Conservation (phyloP, 2,329 filamentous ascomycete species). For the Aspergillus uvarum region DNA sequence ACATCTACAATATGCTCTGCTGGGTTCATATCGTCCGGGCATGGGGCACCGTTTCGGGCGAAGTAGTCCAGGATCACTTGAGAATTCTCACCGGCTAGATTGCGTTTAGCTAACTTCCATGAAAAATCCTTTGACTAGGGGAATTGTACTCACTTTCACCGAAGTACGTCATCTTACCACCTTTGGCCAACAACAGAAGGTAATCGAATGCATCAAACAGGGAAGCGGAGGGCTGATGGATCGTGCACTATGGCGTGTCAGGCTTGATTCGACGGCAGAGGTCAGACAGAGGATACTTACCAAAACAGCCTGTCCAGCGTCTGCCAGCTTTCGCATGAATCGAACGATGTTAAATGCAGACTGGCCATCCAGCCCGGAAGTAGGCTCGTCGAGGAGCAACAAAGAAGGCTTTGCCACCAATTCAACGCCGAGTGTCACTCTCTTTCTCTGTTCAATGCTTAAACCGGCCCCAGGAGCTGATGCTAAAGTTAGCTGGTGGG, state of each 20-base stretch:
- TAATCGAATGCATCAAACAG: constrained; percentile 68
- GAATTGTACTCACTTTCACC: constrained; percentile 46
- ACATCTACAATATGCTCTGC: constrained; percentile 50
- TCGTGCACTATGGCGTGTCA: constrained; percentile 47
- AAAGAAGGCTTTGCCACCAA: constrained; percentile 61
- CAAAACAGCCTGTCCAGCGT: constrained; percentile 65
- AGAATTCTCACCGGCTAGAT: constrained; percentile 34
- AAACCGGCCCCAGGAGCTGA: constrained; percentile 54
- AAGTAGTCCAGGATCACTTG: constrained; percentile 50
- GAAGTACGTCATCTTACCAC: constrained; percentile 67
- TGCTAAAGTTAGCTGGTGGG: no score
- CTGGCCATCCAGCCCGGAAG: constrained; percentile 65
- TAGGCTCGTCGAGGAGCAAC: constrained; percentile 62
- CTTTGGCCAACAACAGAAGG: constrained; percentile 63
- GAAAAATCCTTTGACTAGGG: no score
- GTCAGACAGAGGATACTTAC: no score
- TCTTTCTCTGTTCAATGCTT: constrained; percentile 65
- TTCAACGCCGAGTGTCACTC: constrained; percentile 61
- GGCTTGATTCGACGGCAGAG: no score
- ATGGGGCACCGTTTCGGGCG: constrained; percentile 54
- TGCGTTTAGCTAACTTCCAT: no score
- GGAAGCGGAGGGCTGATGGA: constrained; percentile 68
- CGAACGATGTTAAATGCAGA: constrained; percentile 58
- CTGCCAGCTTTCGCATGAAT: constrained; percentile 65
- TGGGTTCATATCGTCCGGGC: constrained; percentile 53